These are phyloP conservation scores for Solanum hybrid DNA, from an alignment of 305 asterid species.

Conservation along the genomic window DNA sequence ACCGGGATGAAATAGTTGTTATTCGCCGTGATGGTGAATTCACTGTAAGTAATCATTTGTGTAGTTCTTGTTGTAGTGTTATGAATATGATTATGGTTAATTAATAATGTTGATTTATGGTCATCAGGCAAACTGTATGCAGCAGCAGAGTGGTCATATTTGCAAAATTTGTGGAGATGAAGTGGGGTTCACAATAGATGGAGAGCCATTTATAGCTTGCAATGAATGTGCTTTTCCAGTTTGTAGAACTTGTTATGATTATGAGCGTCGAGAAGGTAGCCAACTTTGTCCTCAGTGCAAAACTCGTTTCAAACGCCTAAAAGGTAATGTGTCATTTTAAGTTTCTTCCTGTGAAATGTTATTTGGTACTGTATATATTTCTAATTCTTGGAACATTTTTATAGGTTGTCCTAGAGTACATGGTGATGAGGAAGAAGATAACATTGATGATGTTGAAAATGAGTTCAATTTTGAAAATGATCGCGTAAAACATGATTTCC, in stretches of 20 bases:
- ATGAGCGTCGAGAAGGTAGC: slow-evolving; percentile 29
- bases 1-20: slow-evolving; percentile 19
- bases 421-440: slow-evolving; percentile 32
- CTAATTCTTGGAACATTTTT: not conserved
- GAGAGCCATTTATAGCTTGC: slow-evolving; percentile 32
- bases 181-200: slow-evolving; percentile 22
- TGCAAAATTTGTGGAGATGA: slow-evolving; percentile 30
- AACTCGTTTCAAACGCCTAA: slow-evolving; percentile 32
- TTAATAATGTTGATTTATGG: not conserved
- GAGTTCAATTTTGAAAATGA: slow-evolving; percentile 19
- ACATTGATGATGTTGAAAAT: slow-evolving; percentile 24
- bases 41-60: slow-evolving; percentile 2
- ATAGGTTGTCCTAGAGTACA: slow-evolving; percentile 28
- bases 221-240: slow-evolving; percentile 34
- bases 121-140: slow-evolving; percentile 3
- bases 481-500: not conserved
- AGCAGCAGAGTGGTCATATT: slow-evolving; percentile 11
- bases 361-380: not conserved
- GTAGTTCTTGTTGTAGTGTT: not conserved
- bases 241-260: slow-evolving; percentile 33
- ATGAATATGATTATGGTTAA: not conserved
- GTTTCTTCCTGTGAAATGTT: not conserved
- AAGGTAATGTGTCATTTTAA: slow-evolving; percentile 4
- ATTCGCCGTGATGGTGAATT: slow-evolving; percentile 14
- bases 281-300: slow-evolving; percentile 36